Evolutionary conservation across 1,139 yeast genomes (phyloP), one percentile per base, ranked within the genome.

Genomic region (Pichia cactophila): DNA sequence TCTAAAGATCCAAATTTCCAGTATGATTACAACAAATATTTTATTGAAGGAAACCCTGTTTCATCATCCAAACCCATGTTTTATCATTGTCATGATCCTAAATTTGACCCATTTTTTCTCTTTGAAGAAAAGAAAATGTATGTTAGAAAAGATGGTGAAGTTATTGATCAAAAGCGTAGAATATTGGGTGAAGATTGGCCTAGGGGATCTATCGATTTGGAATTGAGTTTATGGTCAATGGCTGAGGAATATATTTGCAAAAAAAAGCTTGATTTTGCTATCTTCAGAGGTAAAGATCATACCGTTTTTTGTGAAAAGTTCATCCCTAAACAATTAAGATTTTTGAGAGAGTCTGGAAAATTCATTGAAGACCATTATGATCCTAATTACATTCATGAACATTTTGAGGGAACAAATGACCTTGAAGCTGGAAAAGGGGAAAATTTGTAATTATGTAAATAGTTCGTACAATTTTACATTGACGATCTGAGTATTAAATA

Each of bases 21-120:
- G 17, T 61, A 61, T 47, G 53, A 54, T 41, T 61, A 61, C 49
- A 58, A 58, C 38, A 47, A 52, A 42, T 56, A 51, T 42, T 60
- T 52, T 46, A 49, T 47, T 28, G 53, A 55, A 39, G 51, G 49
- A 42, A 55, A 56, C 50, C 48, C 52, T 38, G 56, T 61, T 17
- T 43, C 51, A 14, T 60, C 60, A 50, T 60, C 64, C 1, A 57
- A 56, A 50, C 65, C 53, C 58, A 54, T 39, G 42, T 74, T 74
- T 56, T 64, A 74, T 48, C 77, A 73, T 54, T 63, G 69, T 44
- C 75, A 72, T 58, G 69, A 70, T 51, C 77, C 77, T 1, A 72
- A 72, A 54, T 59, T 62, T 59, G 64, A 62, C 49, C 65, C 65
- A 17, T 60, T 58, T 47, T 46, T 55, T n/a, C 55, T 62, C 37